Evolutionary conservation across 75 land plant species (phyloP), one percentile per base, ranked within the genome.

Genomic region (Selaginella tamariscina): DNA sequence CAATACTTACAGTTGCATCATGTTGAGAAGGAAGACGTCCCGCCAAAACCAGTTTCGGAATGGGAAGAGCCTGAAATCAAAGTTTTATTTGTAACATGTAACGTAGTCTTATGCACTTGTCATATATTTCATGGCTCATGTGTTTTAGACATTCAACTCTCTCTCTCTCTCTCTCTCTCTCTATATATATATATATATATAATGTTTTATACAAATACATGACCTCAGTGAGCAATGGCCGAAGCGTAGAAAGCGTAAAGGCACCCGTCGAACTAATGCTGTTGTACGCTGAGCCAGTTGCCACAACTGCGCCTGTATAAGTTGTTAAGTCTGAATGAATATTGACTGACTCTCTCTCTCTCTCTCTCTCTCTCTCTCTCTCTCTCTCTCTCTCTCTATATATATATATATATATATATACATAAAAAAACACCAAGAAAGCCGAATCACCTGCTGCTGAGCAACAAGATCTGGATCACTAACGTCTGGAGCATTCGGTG

Each of bases 181-280:
- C n/a, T n/a, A n/a, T n/a, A n/a, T n/a, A n/a, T n/a, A n/a, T n/a
- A n/a, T n/a, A n/a, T n/a, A n/a, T n/a, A n/a, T n/a, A n/a, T n/a
- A n/a, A n/a, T n/a, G n/a, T n/a, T n/a, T n/a, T n/a, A n/a, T n/a
- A n/a, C n/a, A n/a, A n/a, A n/a, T n/a, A n/a, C n/a, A n/a, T 27
- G 15, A 86, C 97, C 89, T 95, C 99, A 30, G 99, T 95, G 74
- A 90, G 78, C 55, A 95, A 80, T 31, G 97, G 81, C 54, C 77
- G 72, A 22, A 80, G 85, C 21, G 97, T 86, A 31, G 85, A 84
- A 71, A 95, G 81, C 31, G 99, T 95, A 71, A 90, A 95, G 55
- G 99, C 99, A 1, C 97, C 99, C 99, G 96, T 15, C 99, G 96
- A 71, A 95, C 68, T n/a, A 87, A 79, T 56, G 99, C 79, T 32